phyloP scores from a whole-genome alignment of 345 rosid species.

The Linum tenue region DNA sequence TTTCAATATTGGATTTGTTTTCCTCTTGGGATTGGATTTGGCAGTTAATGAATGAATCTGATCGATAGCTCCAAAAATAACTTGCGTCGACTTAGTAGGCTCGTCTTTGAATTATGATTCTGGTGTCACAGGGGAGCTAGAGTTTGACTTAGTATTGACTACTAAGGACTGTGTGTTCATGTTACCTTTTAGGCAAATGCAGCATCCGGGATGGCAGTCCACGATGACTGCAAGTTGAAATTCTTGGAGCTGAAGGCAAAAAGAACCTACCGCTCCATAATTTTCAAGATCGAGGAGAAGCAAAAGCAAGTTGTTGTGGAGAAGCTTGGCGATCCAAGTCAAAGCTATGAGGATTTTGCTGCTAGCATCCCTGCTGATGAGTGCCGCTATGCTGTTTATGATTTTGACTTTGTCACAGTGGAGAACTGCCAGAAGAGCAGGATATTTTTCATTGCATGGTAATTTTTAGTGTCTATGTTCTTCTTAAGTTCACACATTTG shows the following conservation, averaged over 20 bases:
- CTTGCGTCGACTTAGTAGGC: no score
- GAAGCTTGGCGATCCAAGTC: slow-evolving; percentile 14
- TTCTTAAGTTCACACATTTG: neutral
- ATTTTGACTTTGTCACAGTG: slow-evolving; percentile 18
- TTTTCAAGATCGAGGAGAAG: slow-evolving; percentile 18
- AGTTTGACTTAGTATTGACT: no score
- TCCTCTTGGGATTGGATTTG: no score
- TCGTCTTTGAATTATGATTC: no score
- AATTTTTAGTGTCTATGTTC: neutral
- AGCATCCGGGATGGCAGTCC: slow-evolving; percentile 15
- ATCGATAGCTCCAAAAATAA: no score
- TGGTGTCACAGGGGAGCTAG: no score
- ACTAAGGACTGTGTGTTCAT: neutral
- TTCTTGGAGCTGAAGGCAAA: slow-evolving; percentile 18
- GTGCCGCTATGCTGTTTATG: slow-evolving; percentile 16
- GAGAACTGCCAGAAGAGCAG: slow-evolving; percentile 24
- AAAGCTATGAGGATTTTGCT: slow-evolving; percentile 14
- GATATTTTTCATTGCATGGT: slow-evolving; percentile 23
- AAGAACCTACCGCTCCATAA: slow-evolving; percentile 11
- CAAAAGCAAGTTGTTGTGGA: slow-evolving; percentile 16
- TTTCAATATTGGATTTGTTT: no score
- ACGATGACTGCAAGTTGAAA: slow-evolving; percentile 14
- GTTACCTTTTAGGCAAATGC: slow-evolving; percentile 11
- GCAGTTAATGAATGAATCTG: no score
- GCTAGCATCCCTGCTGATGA: slow-evolving; percentile 13